Evolutionary conservation across 805 yeast genomes (phyloP).

Genomic region (Maudiozyma bulderi): DNA sequence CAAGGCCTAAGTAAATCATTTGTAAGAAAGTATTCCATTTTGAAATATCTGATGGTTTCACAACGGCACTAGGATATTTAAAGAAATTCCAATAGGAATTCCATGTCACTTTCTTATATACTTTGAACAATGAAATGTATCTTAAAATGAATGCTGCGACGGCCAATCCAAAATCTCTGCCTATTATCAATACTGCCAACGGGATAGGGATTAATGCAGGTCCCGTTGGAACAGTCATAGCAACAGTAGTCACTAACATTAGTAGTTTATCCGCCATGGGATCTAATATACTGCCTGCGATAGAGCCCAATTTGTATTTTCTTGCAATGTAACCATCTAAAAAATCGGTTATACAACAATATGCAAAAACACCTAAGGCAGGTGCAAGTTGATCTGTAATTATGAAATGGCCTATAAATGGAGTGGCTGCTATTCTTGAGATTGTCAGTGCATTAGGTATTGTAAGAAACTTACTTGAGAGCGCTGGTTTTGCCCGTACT

Average conservation of each 20-base stretch:
- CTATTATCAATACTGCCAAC: constrained; percentile 62
- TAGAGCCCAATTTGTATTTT: constrained; percentile 60
- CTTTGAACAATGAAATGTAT: constrained; percentile 40
- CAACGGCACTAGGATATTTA: constrained; percentile 71
- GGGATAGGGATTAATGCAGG: constrained; percentile 62
- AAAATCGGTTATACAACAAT: constrained; percentile 85
- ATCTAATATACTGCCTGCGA: constrained; percentile 83
- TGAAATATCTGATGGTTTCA: constrained; percentile 77
- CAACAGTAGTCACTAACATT: constrained; percentile 76
- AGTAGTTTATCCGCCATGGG: constrained; percentile 91
- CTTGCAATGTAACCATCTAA: constrained; percentile 91
- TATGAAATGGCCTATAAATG: constrained; percentile 72
- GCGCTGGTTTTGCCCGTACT: background rate
- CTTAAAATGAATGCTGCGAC: constrained; percentile 64
- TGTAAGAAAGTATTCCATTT: constrained; percentile 87
- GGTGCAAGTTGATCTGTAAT: constrained; percentile 49
- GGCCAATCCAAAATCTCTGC: constrained; percentile 71
- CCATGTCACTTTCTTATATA: constrained; percentile 36
- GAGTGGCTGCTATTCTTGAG: constrained; percentile 73
- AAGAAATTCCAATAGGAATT: constrained; percentile 62
- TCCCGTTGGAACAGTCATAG: constrained; percentile 44
- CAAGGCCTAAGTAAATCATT: constrained; percentile 73
- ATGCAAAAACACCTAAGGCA: constrained; percentile 67
- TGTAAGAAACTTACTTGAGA: constrained; percentile 1
- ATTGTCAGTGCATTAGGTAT: constrained; percentile 80